A percentile compares a stretch with the other conserved stretches of the same genome.
Evolutionary conservation across 2,329 filamentous ascomycete genomes (phyloP).

Genomic region (Lasiodiplodia citricola): DNA sequence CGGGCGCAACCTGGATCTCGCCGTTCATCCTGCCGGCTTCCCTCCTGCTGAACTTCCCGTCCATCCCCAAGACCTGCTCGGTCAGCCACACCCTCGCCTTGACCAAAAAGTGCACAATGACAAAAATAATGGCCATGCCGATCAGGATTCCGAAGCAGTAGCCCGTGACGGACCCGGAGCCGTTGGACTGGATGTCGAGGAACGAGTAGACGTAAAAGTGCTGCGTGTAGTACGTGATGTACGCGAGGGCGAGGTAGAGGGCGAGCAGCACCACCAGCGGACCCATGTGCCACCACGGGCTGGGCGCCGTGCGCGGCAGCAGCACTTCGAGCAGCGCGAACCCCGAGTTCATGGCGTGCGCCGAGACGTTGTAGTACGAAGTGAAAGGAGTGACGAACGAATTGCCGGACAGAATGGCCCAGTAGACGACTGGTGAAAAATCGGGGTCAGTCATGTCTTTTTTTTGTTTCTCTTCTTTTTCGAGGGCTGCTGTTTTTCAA

Average conservation of each 20-base stretch:
- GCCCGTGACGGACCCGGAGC: conserved; percentile 63
- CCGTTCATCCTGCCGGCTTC: not conserved
- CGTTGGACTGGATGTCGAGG: conserved; percentile 62
- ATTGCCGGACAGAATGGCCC: conserved; percentile 45
- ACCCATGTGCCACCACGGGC: conserved; percentile 69
- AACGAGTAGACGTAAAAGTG: conserved; percentile 80
- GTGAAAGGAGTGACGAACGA: conserved; percentile 43
- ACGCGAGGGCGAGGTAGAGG: conserved; percentile 75
- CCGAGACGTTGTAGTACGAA: conserved; percentile 67
- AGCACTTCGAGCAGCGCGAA: conserved; percentile 80
- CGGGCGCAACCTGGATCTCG: not conserved
- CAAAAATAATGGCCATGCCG: conserved; percentile 47
- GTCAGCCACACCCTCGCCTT: conserved; percentile 48
- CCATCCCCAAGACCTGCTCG: conserved; percentile 50
- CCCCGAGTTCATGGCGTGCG: conserved; percentile 75
- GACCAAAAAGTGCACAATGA: conserved; percentile 49
- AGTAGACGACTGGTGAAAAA: conserved; percentile 46
- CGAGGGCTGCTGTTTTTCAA: not conserved
- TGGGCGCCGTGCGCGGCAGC: conserved; percentile 67
- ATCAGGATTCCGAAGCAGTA: conserved; percentile 62
- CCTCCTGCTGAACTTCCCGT: conserved; percentile 42
- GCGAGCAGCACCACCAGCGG: conserved; percentile 73
- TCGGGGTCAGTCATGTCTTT: not conserved
- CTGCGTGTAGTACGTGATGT: conserved; percentile 71
- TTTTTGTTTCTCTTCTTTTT: conserved; percentile 28